Conservation (phyloP, 345 rosid species). For the Streptanthus diversifolius region DNA sequence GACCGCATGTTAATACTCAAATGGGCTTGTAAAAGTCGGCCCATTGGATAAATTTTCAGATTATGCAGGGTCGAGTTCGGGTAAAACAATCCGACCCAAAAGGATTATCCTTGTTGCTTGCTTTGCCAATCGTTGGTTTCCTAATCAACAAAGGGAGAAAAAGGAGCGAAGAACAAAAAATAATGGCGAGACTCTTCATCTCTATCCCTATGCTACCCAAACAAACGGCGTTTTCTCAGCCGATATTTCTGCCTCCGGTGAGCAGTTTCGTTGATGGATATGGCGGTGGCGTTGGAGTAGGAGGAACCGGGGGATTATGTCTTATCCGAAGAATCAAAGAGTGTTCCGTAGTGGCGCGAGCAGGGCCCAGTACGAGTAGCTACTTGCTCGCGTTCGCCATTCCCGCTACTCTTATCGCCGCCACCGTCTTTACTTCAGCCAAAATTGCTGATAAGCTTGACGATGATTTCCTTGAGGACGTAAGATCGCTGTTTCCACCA, state of each 20-base stretch:
- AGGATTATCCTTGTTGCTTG: background rate
- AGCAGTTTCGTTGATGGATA: slow-evolving; percentile 18
- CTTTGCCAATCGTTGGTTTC: slow-evolving; percentile 8
- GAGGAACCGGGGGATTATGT: background rate
- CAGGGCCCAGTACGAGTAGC: slow-evolving; percentile 58
- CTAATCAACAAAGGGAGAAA: background rate
- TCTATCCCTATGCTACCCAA: slow-evolving; percentile 32
- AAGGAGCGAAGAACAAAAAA: background rate
- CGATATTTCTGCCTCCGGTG: slow-evolving; percentile 6
- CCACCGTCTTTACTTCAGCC: slow-evolving; percentile 60
- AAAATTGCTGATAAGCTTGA: slow-evolving; percentile 74
- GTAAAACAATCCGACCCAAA: background rate
- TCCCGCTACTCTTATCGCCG: slow-evolving; percentile 65
- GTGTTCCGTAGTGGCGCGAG: slow-evolving; percentile 49
- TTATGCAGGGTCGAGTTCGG: background rate
- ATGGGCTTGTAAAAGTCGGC: background rate
- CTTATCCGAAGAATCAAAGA: slow-evolving; percentile 30
- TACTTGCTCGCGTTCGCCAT: slow-evolving; percentile 60
- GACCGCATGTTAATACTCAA: background rate
- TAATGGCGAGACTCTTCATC: slow-evolving; percentile 52
- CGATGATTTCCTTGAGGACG: slow-evolving; percentile 68
- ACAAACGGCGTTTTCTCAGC: slow-evolving; percentile 11
- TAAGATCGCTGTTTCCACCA: slow-evolving; percentile 7
- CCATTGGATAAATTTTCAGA: background rate
- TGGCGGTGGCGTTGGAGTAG: background rate